Base-by-base conservation (phyloP, 768 basidiomycete genomes). In the Russula lepida region DNA sequence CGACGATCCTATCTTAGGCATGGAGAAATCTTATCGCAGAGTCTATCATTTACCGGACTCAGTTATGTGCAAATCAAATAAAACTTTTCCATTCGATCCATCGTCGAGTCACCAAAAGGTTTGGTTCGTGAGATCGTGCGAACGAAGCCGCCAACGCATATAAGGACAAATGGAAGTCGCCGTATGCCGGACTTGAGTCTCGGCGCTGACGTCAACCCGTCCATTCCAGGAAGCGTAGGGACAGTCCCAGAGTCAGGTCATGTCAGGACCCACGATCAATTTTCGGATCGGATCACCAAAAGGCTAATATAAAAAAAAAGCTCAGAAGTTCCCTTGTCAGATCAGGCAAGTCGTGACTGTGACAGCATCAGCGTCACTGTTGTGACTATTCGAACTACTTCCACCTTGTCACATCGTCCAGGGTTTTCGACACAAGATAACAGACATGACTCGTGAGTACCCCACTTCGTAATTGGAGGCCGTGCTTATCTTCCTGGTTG, bases 211-310 rank as follows among this genome's bases (percentile, higher is more conserved):
- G 62, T 63, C 62, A 63, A 30, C n/a, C 13, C 51, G n/a, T 19
- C 57, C 56, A 28, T 58, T 58, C 56, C 56, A 58, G 43, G 52
- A 58, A 62, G 56, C 55, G 49, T 54, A 49, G 44, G 48, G 35
- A 19, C 23, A 39, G 43, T 62, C 27, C 33, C 49, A 56, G 44
- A 33, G 54, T n/a, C 60, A 62, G 55, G 55, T 50, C 55, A 27
- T 46, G 56, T 27, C 61, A 54, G 56, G 62, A 63, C 62, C 51
- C 57, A 63, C 62, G 62, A 63, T 63, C 62, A 63, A 58, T 58
- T 63, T 62, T 63, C 54, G 62, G 62, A 63, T 63, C 62, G 57
- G 56, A 63, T 63, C 62, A 58, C 62, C 62, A 58, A 63, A 44
- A 58, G 62, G 60, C 51, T 62, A 62, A 62, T 62, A 58, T 63